Evolutionary conservation across 1,284 basidiomycete species (phyloP).

Genomic region (Puccinia polysora): DNA sequence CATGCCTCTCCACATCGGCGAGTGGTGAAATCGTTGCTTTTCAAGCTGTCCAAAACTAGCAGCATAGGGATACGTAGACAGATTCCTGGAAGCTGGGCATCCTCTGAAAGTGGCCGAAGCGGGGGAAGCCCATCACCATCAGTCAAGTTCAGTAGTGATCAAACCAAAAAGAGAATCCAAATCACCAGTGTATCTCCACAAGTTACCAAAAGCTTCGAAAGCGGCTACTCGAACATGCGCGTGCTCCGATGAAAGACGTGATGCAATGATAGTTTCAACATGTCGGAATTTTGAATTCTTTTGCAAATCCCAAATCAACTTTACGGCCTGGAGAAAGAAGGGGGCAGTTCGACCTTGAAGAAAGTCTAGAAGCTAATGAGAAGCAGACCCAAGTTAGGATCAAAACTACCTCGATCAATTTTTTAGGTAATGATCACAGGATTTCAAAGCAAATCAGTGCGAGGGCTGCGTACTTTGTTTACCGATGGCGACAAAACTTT

Average conservation of each 20-base stretch:
- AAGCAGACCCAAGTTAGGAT: background rate
- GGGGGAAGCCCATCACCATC: background rate
- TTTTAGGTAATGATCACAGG: background rate
- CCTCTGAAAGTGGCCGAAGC: constrained; percentile 60
- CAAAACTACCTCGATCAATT: background rate
- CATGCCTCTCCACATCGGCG: constrained; percentile 81
- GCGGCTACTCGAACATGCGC: constrained; percentile 54
- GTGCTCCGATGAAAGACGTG: constrained; percentile 62
- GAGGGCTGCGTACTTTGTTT: background rate
- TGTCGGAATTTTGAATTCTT: constrained; percentile 62
- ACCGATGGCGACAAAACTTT: constrained; percentile 17
- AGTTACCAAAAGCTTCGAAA: constrained; percentile 80
- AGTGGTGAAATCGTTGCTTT: constrained; percentile 66
- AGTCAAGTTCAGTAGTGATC: background rate
- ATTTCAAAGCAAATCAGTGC: background rate
- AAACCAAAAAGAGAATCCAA: constrained; percentile 16
- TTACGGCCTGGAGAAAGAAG: constrained; percentile 77
- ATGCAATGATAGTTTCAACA: constrained; percentile 71
- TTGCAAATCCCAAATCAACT: constrained; percentile 80
- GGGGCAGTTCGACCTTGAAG: constrained; percentile 64
- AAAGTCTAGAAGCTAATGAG: constrained; percentile 65
- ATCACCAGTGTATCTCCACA: constrained; percentile 83
- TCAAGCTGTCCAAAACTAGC: constrained; percentile 75
- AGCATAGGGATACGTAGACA: constrained; percentile 78
- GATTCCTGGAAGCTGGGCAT: constrained; percentile 71